phyloP scores from a whole-genome alignment of 2,329 filamentous ascomycete species.

The Epichloe aotearoae region DNA sequence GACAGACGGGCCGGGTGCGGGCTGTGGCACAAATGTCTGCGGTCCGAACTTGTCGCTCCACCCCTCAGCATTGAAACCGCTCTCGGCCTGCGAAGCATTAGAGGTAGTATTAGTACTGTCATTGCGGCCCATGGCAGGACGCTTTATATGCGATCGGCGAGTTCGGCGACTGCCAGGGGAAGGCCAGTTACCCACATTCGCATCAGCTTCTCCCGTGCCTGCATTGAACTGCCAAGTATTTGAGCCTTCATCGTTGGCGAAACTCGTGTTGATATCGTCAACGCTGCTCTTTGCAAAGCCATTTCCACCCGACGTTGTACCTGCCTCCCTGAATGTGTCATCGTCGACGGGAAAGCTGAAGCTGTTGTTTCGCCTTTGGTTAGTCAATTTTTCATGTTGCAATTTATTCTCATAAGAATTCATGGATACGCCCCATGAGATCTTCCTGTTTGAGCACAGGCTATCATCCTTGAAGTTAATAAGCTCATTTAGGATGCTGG shows the following conservation, averaged over 20 bases:
- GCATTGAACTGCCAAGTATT: conserved; percentile 39
- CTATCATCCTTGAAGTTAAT: conserved; percentile 18
- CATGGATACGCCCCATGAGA: not conserved
- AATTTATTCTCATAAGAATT: not conserved
- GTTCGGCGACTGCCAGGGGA: conserved; percentile 26
- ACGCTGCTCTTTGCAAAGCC: conserved; percentile 36
- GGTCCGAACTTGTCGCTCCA: conserved; percentile 42
- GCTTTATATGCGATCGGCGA: conserved; percentile 26
- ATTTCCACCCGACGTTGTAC: conserved; percentile 10
- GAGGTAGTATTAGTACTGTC: conserved; percentile 12
- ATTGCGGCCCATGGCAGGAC: conserved; percentile 10
- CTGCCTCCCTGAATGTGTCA: conserved; percentile 24
- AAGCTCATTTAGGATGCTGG: conserved; percentile 22
- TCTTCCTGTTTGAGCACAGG: not conserved
- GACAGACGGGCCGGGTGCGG: conserved; percentile 22
- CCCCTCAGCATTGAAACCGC: conserved; percentile 35
- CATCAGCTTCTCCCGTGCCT: conserved; percentile 23
- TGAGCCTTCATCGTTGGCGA: conserved; percentile 35
- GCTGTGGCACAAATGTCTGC: conserved; percentile 39
- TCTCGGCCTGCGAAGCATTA: conserved; percentile 13
- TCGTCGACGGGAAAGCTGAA: conserved; percentile 36
- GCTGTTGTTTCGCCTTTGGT: conserved; percentile 27
- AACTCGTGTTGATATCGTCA: conserved; percentile 50
- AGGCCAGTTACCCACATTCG: conserved; percentile 19
- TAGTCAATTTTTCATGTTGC: conserved; percentile 13